phyloP scores from a whole-genome alignment of 1,139 yeast genomes.

The Tardiomyces digboiensis region DNA sequence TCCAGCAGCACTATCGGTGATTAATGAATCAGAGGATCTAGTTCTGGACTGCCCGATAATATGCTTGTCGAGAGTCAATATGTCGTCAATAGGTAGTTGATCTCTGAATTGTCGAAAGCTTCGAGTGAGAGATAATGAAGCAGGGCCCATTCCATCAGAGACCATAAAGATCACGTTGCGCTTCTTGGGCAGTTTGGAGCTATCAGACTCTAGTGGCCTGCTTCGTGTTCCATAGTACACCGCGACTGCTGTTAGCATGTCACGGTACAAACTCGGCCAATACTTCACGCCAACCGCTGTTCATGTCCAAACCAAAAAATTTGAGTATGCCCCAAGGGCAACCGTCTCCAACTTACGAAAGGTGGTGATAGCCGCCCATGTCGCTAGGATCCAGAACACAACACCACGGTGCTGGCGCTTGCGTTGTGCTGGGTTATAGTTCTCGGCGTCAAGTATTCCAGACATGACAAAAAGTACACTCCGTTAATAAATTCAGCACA shows the following conservation, averaged over 20 bases:
- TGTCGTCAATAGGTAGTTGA: slow-evolving; percentile 39
- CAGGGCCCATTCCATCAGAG: slow-evolving; percentile 91
- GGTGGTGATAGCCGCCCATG: slow-evolving; percentile 1
- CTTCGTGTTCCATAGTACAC: neutral
- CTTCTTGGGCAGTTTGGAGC: slow-evolving; percentile 10
- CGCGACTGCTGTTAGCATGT: neutral
- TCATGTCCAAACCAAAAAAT: too few species aligned
- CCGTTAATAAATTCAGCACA: too few species aligned
- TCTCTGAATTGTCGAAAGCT: slow-evolving; percentile 54
- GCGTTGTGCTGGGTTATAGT: neutral
- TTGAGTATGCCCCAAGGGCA: too few species aligned
- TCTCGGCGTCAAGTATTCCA: neutral
- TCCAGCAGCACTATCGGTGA: slow-evolving; percentile 92
- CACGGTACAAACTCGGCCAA: too few species aligned
- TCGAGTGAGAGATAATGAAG: slow-evolving; percentile 67
- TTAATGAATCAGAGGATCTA: slow-evolving; percentile 55
- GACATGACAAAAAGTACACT: neutral
- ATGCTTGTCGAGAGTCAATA: slow-evolving; percentile 52
- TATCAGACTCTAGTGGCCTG: neutral
- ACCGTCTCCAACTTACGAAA: neutral
- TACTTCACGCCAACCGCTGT: too few species aligned
- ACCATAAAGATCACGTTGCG: slow-evolving; percentile 77
- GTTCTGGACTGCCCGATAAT: slow-evolving; percentile 75
- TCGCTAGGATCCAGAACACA: neutral
- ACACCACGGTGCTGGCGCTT: neutral